Evolutionary conservation across 1,284 basidiomycete species (phyloP).

Genomic region (Ustilago cynodontis): DNA sequence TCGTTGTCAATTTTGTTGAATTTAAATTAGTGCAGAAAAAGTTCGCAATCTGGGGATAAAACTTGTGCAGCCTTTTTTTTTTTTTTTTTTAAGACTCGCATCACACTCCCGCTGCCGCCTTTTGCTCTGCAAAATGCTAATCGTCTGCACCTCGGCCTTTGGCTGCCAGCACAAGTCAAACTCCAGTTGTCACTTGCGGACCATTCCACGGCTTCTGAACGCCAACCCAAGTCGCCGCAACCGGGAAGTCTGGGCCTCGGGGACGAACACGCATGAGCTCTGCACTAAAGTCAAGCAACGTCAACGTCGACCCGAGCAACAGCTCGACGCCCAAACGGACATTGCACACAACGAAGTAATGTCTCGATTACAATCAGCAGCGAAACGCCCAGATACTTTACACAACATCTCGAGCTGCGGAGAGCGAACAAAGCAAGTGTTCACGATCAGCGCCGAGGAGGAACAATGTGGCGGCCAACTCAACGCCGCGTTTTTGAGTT

Average conservation of each 20-base stretch:
- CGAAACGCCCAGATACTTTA: not conserved
- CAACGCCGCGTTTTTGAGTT: not conserved
- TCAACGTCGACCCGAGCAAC: not conserved
- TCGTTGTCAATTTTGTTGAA: not conserved
- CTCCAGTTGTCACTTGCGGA: not conserved
- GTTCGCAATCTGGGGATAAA: slow-evolving; percentile 18
- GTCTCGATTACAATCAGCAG: not conserved
- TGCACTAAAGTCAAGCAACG: not conserved
- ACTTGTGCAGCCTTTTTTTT: not conserved
- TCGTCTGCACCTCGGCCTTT: slow-evolving; percentile 2
- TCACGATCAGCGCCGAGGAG: too few relatives aligned
- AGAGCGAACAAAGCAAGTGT: too few relatives aligned
- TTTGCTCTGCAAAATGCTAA: not conserved
- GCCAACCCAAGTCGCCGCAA: not conserved
- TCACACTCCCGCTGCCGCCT: not conserved
- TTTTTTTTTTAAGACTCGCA: too few relatives aligned
- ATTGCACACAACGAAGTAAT: not conserved
- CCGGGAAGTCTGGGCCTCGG: not conserved
- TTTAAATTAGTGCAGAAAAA: not conserved
- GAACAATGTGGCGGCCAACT: not conserved
- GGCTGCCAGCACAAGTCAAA: not conserved
- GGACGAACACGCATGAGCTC: not conserved
- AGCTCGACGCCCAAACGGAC: not conserved
- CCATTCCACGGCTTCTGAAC: not conserved
- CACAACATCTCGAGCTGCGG: too few relatives aligned